Conservation (phyloP, 108 stramenopile genomes). For the Conticribra guillardii region DNA sequence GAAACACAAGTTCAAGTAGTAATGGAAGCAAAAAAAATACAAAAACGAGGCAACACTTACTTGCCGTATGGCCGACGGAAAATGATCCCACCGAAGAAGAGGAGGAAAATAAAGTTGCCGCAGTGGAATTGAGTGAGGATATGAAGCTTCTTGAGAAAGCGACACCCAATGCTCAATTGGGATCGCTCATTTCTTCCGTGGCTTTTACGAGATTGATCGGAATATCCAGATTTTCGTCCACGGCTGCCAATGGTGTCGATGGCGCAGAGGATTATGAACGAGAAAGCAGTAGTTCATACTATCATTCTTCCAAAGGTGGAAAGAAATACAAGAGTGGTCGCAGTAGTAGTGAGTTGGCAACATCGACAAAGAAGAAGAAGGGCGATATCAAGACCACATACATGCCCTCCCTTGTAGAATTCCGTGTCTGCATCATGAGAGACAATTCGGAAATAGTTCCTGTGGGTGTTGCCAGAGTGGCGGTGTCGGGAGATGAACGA, state of each 20-base stretch:
- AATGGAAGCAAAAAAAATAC: not conserved
- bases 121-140: not conserved
- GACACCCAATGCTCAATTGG: not conserved
- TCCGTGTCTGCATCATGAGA: constrained; percentile 2
- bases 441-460: not conserved
- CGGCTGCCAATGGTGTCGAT: not conserved
- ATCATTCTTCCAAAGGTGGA: no score
- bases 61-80: not conserved
- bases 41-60: not conserved
- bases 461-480: not conserved
- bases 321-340: no score
- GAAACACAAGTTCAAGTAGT: not conserved
- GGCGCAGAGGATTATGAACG: not conserved
- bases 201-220: not conserved
- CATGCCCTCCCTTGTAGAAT: not conserved
- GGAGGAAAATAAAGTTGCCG: not conserved
- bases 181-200: not conserved
- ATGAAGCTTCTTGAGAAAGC: not conserved
- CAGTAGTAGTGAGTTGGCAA: not conserved
- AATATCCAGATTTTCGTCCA: not conserved
- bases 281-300: no score
- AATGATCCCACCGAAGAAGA: not conserved
- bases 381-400: not conserved
- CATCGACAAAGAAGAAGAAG: not conserved
- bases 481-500: not conserved